phyloP scores from a whole-genome alignment of 163 green algal species.

The Scenedesmus sp. region DNA sequence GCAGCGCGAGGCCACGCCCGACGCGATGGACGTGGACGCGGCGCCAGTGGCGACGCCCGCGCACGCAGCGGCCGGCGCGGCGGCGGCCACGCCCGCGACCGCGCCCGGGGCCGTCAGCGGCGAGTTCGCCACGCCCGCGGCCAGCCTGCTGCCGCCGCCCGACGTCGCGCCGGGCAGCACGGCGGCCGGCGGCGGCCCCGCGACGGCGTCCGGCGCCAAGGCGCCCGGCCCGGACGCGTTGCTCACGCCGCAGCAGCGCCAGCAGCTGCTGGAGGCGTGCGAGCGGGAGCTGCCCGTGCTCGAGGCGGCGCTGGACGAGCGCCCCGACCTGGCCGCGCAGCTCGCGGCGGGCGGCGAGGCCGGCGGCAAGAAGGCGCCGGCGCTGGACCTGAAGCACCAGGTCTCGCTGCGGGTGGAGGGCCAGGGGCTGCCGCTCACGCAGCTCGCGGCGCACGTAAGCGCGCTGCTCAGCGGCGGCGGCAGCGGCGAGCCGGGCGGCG shows the following conservation, averaged over 20 bases:
- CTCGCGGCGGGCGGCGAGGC: conserved; percentile 6
- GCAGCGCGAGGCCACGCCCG: too few species aligned
- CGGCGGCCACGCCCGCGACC: background rate
- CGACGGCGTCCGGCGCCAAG: conserved; percentile 28
- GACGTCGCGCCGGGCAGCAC: background rate
- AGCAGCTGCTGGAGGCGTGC: conserved; percentile 27
- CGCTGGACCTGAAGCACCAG: conserved; percentile 35
- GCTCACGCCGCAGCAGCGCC: conserved; percentile 11
- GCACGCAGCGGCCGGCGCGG: background rate
- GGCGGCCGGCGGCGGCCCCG: too few species aligned
- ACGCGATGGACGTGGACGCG: too few species aligned
- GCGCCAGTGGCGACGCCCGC: background rate
- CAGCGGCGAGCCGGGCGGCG: background rate
- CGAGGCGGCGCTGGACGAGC: conserved; percentile 25
- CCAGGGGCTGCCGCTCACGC: conserved; percentile 4
- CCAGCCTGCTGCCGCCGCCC: background rate
- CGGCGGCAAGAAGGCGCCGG: background rate
- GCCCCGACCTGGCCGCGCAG: conserved; percentile 7
- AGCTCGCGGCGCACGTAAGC: conserved; percentile 28
- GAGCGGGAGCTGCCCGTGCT: conserved; percentile 31
- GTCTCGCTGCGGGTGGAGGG: conserved; percentile 39
- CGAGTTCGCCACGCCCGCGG: background rate
- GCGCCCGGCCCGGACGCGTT: background rate
- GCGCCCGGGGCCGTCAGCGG: background rate
- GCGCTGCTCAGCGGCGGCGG: conserved; percentile 6